Percentiles rank a stretch among this genome's conserved stretches.
phyloP scores from a whole-genome alignment of 106 monocot species.

The Posidonia australis region DNA sequence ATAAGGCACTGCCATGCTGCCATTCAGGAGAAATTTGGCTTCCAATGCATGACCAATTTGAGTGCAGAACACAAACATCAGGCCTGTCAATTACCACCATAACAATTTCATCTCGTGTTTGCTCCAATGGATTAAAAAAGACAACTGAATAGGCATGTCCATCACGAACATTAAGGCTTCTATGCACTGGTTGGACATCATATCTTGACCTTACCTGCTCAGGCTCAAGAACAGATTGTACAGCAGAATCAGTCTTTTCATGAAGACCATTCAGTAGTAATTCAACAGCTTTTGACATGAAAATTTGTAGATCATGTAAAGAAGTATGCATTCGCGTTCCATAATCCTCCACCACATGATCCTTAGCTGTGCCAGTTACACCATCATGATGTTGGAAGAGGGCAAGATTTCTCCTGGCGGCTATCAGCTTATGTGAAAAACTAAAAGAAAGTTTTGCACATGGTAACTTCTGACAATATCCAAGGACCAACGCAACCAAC shows the following conservation, averaged over 20 bases:
- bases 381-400: constrained; percentile 99
- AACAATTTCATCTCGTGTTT: constrained; percentile 76
- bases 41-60: constrained; percentile 52
- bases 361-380: constrained; percentile 90
- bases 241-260: constrained; percentile 63
- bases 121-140: constrained; percentile 84
- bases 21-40: constrained; percentile 89
- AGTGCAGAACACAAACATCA: constrained; percentile 56
- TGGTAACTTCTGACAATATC: constrained; percentile 64
- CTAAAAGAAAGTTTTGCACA: constrained; percentile 66
- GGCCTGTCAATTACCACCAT: constrained; percentile 57
- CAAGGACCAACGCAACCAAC: constrained; percentile 63
- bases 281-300: constrained; percentile 78
- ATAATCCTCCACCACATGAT: constrained; percentile 88
- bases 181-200: constrained; percentile 83
- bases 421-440: constrained; percentile 79
- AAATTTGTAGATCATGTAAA: constrained; percentile 75
- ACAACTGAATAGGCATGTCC: constrained; percentile 38
- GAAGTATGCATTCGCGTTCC: constrained; percentile 83
- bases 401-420: constrained; percentile 92
- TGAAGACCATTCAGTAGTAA: constrained; percentile 49
- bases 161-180: constrained; percentile 32
- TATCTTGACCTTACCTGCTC: constrained; percentile 76
- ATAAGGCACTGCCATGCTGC: constrained; percentile 33
- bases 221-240: constrained; percentile 49